These are phyloP conservation scores for Stephania yunnanensis DNA, from an alignment of 164 flowering plant genomes.

Conservation along the genomic window DNA sequence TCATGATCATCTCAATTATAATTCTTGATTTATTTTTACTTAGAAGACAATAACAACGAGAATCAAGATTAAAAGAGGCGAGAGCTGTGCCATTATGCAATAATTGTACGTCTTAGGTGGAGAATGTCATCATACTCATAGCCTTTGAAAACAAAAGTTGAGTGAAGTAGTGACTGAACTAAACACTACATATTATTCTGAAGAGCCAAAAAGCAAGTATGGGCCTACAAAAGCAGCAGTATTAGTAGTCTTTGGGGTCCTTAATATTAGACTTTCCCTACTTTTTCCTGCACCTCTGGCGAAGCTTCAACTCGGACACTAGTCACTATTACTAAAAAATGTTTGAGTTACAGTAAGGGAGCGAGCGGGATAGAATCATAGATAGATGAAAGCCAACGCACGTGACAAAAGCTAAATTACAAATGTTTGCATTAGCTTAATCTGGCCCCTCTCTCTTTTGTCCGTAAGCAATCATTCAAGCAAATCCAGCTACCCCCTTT, in stretches of 20 bases:
- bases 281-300: background rate
- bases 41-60: no score
- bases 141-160: no score
- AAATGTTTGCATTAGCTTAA: background rate
- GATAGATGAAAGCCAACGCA: background rate
- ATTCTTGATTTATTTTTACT: no score
- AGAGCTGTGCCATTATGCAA: no score
- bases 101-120: no score
- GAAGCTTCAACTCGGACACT: background rate
- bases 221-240: background rate
- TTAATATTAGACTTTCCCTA: background rate
- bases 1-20: no score
- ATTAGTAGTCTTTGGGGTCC: background rate
- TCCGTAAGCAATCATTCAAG: constrained; percentile 9
- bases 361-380: background rate
- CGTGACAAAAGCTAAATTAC: background rate
- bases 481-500: background rate
- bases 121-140: no score
- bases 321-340: background rate
- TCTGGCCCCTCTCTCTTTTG: constrained; percentile 4
- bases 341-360: no score
- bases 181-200: no score
- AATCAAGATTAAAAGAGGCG: no score
- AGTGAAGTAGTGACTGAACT: no score
- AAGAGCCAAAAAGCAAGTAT: no score